phyloP scores from a whole-genome alignment of 331 rosid genomes.

The Quercus phellos region DNA sequence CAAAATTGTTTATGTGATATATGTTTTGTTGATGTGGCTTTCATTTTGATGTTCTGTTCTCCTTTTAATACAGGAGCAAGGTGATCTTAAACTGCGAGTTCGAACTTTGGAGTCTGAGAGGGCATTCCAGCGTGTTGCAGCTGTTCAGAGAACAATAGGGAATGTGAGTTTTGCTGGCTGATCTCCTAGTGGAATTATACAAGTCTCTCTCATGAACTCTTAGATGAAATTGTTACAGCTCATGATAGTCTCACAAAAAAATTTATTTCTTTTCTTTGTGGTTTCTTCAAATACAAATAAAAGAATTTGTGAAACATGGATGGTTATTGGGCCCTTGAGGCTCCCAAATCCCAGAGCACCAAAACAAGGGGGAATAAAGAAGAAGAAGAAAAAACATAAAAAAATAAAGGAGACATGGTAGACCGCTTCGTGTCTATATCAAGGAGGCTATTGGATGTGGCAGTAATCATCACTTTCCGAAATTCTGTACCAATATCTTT shows the following conservation, averaged over 20 bases:
- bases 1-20: conserved; percentile 13
- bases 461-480: background rate
- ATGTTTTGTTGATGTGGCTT: conserved; percentile 8
- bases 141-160: conserved; percentile 81
- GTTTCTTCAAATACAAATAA: background rate
- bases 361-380: background rate
- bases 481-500: background rate
- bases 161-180: conserved; percentile 56
- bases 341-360: background rate
- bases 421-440: background rate
- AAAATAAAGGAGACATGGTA: background rate
- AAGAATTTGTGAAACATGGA: background rate
- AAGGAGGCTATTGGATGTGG: background rate
- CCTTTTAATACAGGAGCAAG: conserved; percentile 69
- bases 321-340: background rate
- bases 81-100: conserved; percentile 93
- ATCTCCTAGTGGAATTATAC: conserved; percentile 15
- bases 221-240: background rate
- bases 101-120: conserved; percentile 94
- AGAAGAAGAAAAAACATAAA: background rate
- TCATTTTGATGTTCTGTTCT: conserved; percentile 6
- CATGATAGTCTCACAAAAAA: background rate
- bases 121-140: conserved; percentile 90
- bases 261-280: background rate
- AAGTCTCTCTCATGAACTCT: background rate